Evolutionary conservation across 2,329 filamentous ascomycete genomes (phyloP).

Genomic region (Pseudohalonectria lignicola): DNA sequence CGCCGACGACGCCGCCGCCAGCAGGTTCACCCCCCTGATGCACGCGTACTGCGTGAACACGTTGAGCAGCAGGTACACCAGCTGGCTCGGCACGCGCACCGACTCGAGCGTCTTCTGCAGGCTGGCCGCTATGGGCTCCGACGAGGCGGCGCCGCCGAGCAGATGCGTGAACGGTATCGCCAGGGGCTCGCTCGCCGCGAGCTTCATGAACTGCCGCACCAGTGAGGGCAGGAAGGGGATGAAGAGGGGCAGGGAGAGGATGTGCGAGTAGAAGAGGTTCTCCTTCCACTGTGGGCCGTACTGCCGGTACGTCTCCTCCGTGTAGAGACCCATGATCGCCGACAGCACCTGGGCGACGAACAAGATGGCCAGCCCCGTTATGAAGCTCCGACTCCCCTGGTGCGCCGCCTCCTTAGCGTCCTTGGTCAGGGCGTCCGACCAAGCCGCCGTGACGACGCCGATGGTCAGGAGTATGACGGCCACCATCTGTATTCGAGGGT

Average conservation of each 20-base stretch:
- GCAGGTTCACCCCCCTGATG: constrained; percentile 90
- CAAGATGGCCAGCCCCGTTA: constrained; percentile 68
- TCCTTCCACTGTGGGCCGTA: constrained; percentile 91
- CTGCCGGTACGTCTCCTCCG: constrained; percentile 75
- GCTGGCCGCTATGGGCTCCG: constrained; percentile 18
- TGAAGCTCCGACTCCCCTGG: constrained; percentile 29
- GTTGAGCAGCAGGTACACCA: constrained; percentile 62
- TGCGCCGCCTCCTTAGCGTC: constrained; percentile 30
- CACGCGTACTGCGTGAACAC: constrained; percentile 89
- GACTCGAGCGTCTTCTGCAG: constrained; percentile 25
- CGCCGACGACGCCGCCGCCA: constrained; percentile 79
- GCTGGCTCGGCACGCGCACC: constrained; percentile 51
- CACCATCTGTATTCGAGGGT: constrained; percentile 67
- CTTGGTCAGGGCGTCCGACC: constrained; percentile 81
- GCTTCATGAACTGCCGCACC: constrained; percentile 47
- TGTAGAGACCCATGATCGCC: constrained; percentile 90
- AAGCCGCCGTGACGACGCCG: constrained; percentile 79
- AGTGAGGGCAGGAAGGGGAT: constrained; percentile 59
- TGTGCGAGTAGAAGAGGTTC: constrained; percentile 86
- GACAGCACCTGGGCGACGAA: constrained; percentile 83
- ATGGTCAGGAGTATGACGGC: constrained; percentile 75
- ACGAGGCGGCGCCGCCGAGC: constrained; percentile 16
- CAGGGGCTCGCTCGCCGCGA: constrained; percentile 54
- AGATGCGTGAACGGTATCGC: constrained; percentile 19
- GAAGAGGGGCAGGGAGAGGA: constrained; percentile 64